Conservation (phyloP, 805 yeast genomes). For the Wickerhamiella dianesei region DNA sequence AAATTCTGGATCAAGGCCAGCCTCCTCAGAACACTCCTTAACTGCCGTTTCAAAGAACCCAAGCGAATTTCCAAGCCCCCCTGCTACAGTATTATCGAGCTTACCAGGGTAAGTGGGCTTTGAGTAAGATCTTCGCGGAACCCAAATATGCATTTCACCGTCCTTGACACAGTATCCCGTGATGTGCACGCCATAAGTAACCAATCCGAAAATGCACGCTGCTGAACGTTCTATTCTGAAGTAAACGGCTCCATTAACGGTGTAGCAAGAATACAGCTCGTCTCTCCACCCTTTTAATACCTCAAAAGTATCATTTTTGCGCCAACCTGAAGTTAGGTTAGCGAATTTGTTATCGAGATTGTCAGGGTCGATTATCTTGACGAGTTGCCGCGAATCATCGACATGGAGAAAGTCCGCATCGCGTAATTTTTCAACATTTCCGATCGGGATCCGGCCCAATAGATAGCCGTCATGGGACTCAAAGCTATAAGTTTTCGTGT, state of each 20-base stretch:
- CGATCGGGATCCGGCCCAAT: conserved; percentile 14
- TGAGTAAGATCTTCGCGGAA: conserved; percentile 62
- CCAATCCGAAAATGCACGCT: conserved; percentile 68
- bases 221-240: conserved; percentile 67
- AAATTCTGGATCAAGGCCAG: conserved; percentile 48
- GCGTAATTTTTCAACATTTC: conserved; percentile 8
- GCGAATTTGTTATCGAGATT: conserved; percentile 10
- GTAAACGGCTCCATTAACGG: conserved; percentile 43
- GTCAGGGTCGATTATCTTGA: conserved; percentile 4
- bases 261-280: conserved; percentile 65
- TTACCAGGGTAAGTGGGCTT: conserved; percentile 84
- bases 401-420: conserved; percentile 6
- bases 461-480: conserved; percentile 23
- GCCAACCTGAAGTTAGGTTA: conserved; percentile 18
- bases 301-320: conserved; percentile 14
- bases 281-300: conserved; percentile 54
- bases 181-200: conserved; percentile 81
- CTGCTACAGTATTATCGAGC: conserved; percentile 91
- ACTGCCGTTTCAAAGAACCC: conserved; percentile 62
- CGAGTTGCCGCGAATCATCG: not conserved
- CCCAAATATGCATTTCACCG: conserved; percentile 42
- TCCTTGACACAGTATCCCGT: conserved; percentile 43
- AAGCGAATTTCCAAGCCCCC: conserved; percentile 77
- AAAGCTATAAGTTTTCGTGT: conserved; percentile 16
- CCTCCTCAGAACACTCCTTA: conserved; percentile 87